Evolutionary conservation across 176 grass and related monocot genomes (phyloP), one percentile per base, ranked within the genome.

Genomic region (Rhynchospora tenuis): DNA sequence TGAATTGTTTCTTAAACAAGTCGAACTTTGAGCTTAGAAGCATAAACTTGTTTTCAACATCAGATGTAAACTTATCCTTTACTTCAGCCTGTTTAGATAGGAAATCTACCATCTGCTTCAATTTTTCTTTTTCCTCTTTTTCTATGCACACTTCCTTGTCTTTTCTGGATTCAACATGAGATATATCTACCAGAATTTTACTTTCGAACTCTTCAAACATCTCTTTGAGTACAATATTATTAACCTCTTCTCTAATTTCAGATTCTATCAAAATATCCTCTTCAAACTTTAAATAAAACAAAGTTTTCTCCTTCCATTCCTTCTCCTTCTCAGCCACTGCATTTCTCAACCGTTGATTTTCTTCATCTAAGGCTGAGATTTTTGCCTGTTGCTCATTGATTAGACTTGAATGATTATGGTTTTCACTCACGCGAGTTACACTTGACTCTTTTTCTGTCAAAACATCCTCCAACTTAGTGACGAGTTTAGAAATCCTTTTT

Each of bases 51-150:
- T 28, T 70, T 66, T 87, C 67, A 61, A 75, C 70, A 54, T 83
- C 38, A 6, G 11, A 76, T 64, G 79, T 42, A 65, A 75, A 57
- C 22, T 83, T 48, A 78, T 83, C 85, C 79, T 87, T 87, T 75
- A 57, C 85, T 76, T 56, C 28, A 64, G 70, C 5, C 68, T 62
- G 46, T 75, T 70, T 83, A 38, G 6, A 46, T 42, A 83, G 61
- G 42, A 67, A 87, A 83, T 74, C 79, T n/a, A 87, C 68, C 51
- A 22, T 16, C 31, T 65, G 79, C 55, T 64, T 87, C 66, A 87
- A 31, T 75, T 87, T 87, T 17, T 77, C 60, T 28, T 61, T 74
- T 63, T 75, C 85, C 60, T 76, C 85, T 38, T 64, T 87, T 87
- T 83, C 79, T 64, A 57, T 57, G 71, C 23, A 65, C 58, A 82